Conservation (phyloP, 2,329 filamentous ascomycete genomes). For the Aureobasidium namibiae region DNA sequence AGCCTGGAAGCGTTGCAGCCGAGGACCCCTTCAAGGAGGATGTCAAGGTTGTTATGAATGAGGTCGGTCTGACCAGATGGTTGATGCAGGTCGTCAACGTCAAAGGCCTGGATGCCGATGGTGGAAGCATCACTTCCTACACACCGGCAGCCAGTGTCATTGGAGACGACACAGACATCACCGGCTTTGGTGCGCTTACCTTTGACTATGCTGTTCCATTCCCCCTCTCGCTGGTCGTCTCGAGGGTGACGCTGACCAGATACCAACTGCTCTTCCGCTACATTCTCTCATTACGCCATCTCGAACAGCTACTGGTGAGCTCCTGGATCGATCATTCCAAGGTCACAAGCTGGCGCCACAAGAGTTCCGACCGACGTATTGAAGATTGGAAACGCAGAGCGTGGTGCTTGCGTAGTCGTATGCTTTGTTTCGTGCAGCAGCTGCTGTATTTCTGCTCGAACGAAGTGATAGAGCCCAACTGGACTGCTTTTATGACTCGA, state of each 20-base stretch:
- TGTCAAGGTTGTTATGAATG: constrained; percentile 95
- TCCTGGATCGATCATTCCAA: constrained; percentile 90
- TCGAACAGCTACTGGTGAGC: constrained; percentile 77
- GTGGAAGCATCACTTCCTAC: constrained; percentile 49
- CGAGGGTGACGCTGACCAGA: constrained; percentile 89
- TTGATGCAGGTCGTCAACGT: constrained; percentile 95
- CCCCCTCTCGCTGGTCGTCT: constrained; percentile 89
- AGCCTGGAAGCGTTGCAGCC: constrained; percentile 87
- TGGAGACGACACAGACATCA: constrained; percentile 70
- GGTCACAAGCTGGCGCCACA: constrained; percentile 69
- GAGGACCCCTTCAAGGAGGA: constrained; percentile 97
- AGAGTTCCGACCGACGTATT: constrained; percentile 58
- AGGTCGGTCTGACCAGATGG: constrained; percentile 84
- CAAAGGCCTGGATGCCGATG: constrained; percentile 72
- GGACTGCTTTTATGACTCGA: constrained; percentile 86
- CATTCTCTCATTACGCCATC: constrained; percentile 76
- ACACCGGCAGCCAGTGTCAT: constrained; percentile 54
- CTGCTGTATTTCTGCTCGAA: constrained; percentile 93
- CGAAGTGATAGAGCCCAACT: constrained; percentile 97
- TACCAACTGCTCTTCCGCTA: constrained; percentile 97
- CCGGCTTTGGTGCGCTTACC: constrained; percentile 85
- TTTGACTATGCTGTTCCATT: constrained; percentile 94
- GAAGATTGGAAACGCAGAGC: constrained; percentile 90
- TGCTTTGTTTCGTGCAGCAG: constrained; percentile 96
- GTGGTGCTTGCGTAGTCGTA: constrained; percentile 84